phyloP scores from a whole-genome alignment of 495 filamentous ascomycete species.

The Podospora pseudoanserina region DNA sequence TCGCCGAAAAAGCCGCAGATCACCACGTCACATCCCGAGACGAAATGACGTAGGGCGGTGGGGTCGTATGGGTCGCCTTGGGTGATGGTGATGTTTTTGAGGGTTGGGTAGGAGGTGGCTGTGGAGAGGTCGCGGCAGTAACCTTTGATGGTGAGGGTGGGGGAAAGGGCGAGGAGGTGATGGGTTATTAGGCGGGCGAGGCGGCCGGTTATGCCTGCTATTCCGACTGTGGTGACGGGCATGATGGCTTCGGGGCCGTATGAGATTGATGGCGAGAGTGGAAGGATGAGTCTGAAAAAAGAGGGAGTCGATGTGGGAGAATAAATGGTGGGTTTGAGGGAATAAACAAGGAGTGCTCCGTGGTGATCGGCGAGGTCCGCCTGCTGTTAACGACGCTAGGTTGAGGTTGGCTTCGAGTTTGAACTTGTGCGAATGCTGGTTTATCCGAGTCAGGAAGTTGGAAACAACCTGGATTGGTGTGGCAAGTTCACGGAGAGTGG shows the following conservation, averaged over 20 bases:
- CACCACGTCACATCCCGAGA: background rate
- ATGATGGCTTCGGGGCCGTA: too few species aligned
- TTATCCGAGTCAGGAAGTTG: too few species aligned
- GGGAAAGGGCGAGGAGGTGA: background rate
- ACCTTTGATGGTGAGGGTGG: background rate
- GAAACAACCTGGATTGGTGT: too few species aligned
- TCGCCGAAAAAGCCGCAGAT: background rate
- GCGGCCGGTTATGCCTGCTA: background rate
- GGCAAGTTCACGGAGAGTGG: too few species aligned
- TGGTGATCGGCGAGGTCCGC: too few species aligned
- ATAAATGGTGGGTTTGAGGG: too few species aligned
- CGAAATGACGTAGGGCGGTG: background rate
- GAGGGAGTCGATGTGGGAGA: too few species aligned
- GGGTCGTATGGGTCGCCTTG: background rate
- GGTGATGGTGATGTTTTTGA: background rate
- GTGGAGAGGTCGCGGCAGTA: background rate
- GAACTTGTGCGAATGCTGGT: too few species aligned
- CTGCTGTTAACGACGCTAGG: too few species aligned
- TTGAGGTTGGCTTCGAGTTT: too few species aligned
- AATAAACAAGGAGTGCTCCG: too few species aligned
- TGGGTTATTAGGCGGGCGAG: background rate
- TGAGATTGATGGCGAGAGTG: background rate
- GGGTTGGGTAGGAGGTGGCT: background rate
- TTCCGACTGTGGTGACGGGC: background rate
- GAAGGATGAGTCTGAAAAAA: background rate